Percentiles rank a stretch among this genome's conserved stretches.
Conservation (phyloP, 352 stramenopile species). For the Phytophthora niederhauseri region DNA sequence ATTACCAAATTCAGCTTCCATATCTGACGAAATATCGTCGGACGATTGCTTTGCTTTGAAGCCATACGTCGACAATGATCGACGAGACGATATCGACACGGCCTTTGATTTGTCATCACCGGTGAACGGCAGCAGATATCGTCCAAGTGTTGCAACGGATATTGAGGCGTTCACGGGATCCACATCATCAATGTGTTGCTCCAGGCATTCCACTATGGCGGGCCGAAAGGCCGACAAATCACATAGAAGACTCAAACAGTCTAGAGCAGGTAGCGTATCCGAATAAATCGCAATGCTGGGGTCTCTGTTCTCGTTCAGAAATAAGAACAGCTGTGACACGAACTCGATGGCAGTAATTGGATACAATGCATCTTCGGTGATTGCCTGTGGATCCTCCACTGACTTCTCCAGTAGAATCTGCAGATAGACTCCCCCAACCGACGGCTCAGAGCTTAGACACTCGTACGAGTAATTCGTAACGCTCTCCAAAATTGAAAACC, state of each 20-base stretch:
- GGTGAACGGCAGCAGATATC: conserved; percentile 81
- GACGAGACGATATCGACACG: conserved; percentile 78
- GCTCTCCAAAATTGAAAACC: conserved; percentile 71
- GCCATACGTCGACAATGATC: conserved; percentile 76
- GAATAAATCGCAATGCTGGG: conserved; percentile 77
- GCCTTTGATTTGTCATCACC: conserved; percentile 51
- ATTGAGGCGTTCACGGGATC: conserved; percentile 73
- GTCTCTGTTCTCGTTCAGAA: conserved; percentile 82
- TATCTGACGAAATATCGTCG: conserved; percentile 37
- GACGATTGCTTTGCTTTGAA: conserved; percentile 57
- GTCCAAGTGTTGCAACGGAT: conserved; percentile 73
- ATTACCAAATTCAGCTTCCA: conserved; percentile 81
- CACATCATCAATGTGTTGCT: conserved; percentile 63
- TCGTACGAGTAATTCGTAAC: conserved; percentile 83
- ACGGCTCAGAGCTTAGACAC: conserved; percentile 70
- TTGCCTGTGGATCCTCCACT: conserved; percentile 45
- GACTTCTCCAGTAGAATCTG: conserved; percentile 72
- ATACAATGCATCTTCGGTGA: conserved; percentile 64
- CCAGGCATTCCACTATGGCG: conserved; percentile 67
- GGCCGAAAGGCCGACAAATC: conserved; percentile 63
- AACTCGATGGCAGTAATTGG: conserved; percentile 61
- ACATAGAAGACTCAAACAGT: conserved; percentile 73
- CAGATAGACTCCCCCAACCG: conserved; percentile 76
- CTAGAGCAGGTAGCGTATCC: conserved; percentile 73
- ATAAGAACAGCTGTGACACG: conserved; percentile 69